Evolutionary conservation across 306 rosid species (phyloP).

Genomic region (Herpetospermum pedunculosum): DNA sequence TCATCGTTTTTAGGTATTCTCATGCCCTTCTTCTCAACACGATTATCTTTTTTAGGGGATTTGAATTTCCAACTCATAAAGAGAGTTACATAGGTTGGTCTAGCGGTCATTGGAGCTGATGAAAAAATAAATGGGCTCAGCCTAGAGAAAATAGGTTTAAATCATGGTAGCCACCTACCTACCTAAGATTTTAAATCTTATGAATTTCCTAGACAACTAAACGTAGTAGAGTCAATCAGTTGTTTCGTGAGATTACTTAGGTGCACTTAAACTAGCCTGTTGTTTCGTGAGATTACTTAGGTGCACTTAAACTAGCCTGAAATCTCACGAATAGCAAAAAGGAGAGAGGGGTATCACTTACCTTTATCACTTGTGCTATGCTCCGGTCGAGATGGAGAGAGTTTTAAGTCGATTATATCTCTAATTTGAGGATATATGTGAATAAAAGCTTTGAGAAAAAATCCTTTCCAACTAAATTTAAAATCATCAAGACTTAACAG

Average conservation of each 20-base stretch:
- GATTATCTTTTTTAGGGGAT: neutral
- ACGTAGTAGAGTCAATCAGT: neutral
- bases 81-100: neutral
- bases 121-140: neutral
- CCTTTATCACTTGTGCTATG: neutral
- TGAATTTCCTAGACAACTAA: neutral
- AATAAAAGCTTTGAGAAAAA: neutral
- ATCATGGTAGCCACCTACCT: neutral
- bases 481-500: neutral
- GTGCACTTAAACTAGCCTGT: neutral
- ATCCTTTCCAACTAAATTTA: neutral
- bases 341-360: neutral
- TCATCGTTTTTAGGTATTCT: neutral
- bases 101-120: neutral
- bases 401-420: neutral
- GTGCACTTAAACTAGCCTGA: too few species aligned
- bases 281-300: too few species aligned
- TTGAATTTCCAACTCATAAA: neutral
- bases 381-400: neutral
- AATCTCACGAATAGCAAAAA: neutral
- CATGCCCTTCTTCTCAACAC: neutral
- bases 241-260: neutral
- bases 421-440: neutral
- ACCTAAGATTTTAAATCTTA: neutral
- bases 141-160: neutral